Percentiles rank a stretch among this genome's conserved stretches.
Conservation (phyloP, 2,329 filamentous ascomycete genomes). For the Incumbomyces lentus region DNA sequence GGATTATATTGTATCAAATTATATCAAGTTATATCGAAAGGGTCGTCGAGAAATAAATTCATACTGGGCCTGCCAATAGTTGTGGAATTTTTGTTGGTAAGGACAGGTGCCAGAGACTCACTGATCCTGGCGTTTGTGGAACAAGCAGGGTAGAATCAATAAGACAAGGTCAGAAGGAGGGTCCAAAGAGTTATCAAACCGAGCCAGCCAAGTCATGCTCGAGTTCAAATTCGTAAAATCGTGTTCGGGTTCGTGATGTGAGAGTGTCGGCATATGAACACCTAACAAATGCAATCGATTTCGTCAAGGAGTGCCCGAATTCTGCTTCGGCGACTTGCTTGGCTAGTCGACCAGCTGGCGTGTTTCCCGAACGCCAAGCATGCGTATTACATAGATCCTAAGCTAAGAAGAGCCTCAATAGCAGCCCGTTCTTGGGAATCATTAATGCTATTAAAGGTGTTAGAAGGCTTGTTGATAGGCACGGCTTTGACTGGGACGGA, state of each 20-base stretch:
- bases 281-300: slow-evolving; percentile 10
- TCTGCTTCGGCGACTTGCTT: neutral
- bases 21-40: slow-evolving; percentile 6
- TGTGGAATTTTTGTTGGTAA: neutral
- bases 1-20: slow-evolving; percentile 5
- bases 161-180: slow-evolving; percentile 2
- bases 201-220: slow-evolving; percentile 15
- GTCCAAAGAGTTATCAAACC: slow-evolving; percentile 10
- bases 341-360: slow-evolving; percentile 1
- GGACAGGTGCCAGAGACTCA: slow-evolving; percentile 2
- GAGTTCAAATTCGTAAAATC: slow-evolving; percentile 16
- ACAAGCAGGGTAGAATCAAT: slow-evolving; percentile 3
- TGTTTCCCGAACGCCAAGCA: neutral
- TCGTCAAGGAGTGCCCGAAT: slow-evolving; percentile 5
- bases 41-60: slow-evolving; percentile 3
- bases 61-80: slow-evolving; percentile 3
- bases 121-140: neutral
- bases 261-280: slow-evolving; percentile 10
- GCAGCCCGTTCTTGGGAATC: slow-evolving; percentile 36
- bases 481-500: slow-evolving; percentile 32
- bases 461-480: slow-evolving; percentile 27
- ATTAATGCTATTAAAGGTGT: slow-evolving; percentile 24
- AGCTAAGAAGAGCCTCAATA: slow-evolving; percentile 38
- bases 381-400: slow-evolving; percentile 37
- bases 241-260: slow-evolving; percentile 14